These are phyloP conservation scores for Quercus parvula DNA, from an alignment of 306 rosid species.

Conservation along the genomic window DNA sequence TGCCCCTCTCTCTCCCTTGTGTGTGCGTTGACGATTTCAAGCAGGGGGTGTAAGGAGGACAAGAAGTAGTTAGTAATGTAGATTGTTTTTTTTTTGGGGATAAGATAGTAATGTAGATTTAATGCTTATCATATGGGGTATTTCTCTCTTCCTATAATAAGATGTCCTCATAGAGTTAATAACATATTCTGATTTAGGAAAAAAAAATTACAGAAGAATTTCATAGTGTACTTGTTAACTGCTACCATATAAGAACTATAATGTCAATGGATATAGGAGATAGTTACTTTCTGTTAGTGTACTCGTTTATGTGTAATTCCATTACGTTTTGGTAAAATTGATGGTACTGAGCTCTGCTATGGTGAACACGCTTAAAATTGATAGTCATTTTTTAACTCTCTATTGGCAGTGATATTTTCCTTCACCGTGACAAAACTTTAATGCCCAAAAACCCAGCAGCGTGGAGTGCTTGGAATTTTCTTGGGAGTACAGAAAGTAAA, in stretches of 20 bases:
- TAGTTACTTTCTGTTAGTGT: no score
- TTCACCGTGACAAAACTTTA: constrained; percentile 81
- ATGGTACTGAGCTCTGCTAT: constrained; percentile 11
- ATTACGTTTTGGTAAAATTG: not conserved
- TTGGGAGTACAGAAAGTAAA: constrained; percentile 57
- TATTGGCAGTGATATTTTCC: constrained; percentile 89
- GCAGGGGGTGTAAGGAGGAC: no score
- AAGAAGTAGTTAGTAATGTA: no score
- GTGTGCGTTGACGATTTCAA: no score
- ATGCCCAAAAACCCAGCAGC: constrained; percentile 94
- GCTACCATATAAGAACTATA: not conserved
- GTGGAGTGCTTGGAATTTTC: constrained; percentile 99
- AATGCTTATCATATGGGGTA: no score
- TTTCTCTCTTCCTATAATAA: no score
- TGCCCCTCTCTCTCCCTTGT: no score
- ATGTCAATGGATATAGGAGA: no score
- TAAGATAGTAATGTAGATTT: no score
- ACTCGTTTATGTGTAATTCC: not conserved
- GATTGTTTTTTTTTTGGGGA: no score
- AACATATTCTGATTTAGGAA: not conserved
- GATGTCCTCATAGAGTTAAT: not conserved
- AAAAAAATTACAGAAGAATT: not conserved
- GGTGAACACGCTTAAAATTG: constrained; percentile 27
- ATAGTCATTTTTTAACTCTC: constrained; percentile 37
- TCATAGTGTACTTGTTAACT: not conserved